Percentiles rank a stretch among this genome's conserved stretches.
Conservation (phyloP, 2,329 filamentous ascomycete species). For the Microdochium nivale region DNA sequence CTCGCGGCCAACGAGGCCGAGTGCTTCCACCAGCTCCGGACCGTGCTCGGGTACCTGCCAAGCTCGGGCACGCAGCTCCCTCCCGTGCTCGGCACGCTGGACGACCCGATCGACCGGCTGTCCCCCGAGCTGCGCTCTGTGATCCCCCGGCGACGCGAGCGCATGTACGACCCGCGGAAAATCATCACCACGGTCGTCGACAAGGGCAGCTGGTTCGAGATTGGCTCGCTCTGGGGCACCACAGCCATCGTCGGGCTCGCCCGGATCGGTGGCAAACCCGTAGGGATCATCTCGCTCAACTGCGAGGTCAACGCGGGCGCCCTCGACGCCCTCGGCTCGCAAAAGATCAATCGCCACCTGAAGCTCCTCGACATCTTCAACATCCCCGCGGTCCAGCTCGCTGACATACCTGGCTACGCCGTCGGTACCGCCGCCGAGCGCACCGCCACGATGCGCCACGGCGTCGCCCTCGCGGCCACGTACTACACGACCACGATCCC, state of each 20-base stretch:
- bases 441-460: conserved; percentile 56
- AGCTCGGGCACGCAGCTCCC: conserved; percentile 47
- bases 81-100: conserved; percentile 29
- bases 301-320: conserved; percentile 54
- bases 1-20: conserved; percentile 50
- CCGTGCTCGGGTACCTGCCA: conserved; percentile 47
- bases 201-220: conserved; percentile 50
- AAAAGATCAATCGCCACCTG: conserved; percentile 51
- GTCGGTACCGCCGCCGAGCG: conserved; percentile 56
- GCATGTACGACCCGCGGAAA: conserved; percentile 51
- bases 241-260: conserved; percentile 54
- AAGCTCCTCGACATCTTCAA: conserved; percentile 61
- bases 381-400: conserved; percentile 53
- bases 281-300: conserved; percentile 52
- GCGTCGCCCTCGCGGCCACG: conserved; percentile 49
- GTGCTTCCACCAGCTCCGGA: conserved; percentile 52
- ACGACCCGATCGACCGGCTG: conserved; percentile 40
- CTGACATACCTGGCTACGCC: conserved; percentile 55
- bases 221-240: conserved; percentile 53
- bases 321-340: conserved; percentile 49
- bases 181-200: conserved; percentile 52
- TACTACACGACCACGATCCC: conserved; percentile 56
- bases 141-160: conserved; percentile 45
- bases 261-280: conserved; percentile 43
- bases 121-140: conserved; percentile 42